Evolutionary conservation across 164 flowering plant species (phyloP), one percentile per base, ranked within the genome.

Genomic region (Tetrastigma voinierianum): DNA sequence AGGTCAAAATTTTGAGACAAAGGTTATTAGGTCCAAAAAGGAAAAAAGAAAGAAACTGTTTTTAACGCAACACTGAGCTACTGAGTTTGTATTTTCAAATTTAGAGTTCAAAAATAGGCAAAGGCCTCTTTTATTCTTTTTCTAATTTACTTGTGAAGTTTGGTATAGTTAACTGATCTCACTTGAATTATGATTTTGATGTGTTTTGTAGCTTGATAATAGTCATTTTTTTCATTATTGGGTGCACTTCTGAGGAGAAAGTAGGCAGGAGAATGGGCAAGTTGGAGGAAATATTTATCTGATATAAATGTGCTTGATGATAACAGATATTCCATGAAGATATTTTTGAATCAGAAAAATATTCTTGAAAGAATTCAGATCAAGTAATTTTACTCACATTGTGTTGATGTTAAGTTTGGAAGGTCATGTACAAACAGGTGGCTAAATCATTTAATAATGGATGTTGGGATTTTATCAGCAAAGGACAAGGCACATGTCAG

Each of bases 251-350:
- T 64, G 93, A 88, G 63, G 97, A 91, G 80, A 86, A 82, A 77
- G 90, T 90, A 77, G 43, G 91, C 90, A 10, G 97, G 97, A 24
- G 96, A 91, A 60, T 91, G 97, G 97, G 93, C 94, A 91, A 66
- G 93, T 90, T 52, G 97, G 90, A n/a, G n/a, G 78, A 90, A 79
- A 65, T 91, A 91, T 71, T 81, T 91, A 19, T 78, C 94, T 4
- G 97, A 94, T 75, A 91, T 92, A 6, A 91, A 89, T 67, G 97
- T 87, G n/a, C n/a, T n/a, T 32, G 95, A 91, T 46, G 95, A 91
- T 62, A 89, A 91, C 59, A 66, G 93, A 68, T 87, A 89, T 74
- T 87, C 97, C 0, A 91, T 86, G 92, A 91, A 91, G 83, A 89
- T 91, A 17, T 91, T 89, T 55, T 91, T 89, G 87, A 56, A 91